A percentile compares a stretch with the other conserved stretches of the same genome.
Evolutionary conservation across 139 green algal genomes (phyloP).

Genomic region (Tetradesmus obliquus): DNA sequence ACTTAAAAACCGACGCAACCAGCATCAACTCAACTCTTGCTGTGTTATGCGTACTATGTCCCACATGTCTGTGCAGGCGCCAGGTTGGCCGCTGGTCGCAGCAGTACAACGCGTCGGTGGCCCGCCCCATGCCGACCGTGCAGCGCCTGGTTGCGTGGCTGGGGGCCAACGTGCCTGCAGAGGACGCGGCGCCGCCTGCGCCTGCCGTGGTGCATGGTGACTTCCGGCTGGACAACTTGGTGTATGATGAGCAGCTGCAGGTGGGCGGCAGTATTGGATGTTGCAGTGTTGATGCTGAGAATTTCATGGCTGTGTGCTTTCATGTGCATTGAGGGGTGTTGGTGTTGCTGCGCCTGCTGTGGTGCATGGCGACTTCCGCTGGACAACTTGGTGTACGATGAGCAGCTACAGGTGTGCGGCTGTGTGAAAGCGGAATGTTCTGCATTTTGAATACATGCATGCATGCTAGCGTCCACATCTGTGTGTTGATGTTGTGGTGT

Average conservation of each 20-base stretch:
- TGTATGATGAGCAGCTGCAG: conserved; percentile 69
- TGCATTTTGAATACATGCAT: not conserved
- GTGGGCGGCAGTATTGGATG: not conserved
- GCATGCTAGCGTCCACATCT: not conserved
- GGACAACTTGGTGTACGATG: conserved; percentile 94
- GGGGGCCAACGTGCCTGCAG: conserved; percentile 71
- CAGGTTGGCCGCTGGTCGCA: conserved; percentile 79
- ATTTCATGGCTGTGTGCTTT: too few species aligned
- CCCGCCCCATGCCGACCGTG: conserved; percentile 66
- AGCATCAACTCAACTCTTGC: too few species aligned
- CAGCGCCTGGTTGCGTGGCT: conserved; percentile 82
- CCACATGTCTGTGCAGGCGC: conserved; percentile 22
- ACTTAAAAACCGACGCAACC: too few species aligned
- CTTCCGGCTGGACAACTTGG: conserved; percentile 97
- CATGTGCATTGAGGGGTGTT: too few species aligned
- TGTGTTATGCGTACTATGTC: too few species aligned
- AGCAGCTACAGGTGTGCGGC: not conserved
- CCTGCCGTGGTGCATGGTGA: conserved; percentile 88
- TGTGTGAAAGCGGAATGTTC: not conserved
- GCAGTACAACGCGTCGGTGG: conserved; percentile 80
- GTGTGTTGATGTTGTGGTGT: not conserved
- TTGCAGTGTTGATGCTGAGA: not conserved
- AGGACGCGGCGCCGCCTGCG: conserved; percentile 56
- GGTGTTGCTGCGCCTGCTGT: conserved; percentile 48
- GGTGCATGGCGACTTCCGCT: conserved; percentile 93